Evolutionary conservation across 345 rosid species (phyloP), one percentile per base, ranked within the genome.

Genomic region (Citrus glauca): DNA sequence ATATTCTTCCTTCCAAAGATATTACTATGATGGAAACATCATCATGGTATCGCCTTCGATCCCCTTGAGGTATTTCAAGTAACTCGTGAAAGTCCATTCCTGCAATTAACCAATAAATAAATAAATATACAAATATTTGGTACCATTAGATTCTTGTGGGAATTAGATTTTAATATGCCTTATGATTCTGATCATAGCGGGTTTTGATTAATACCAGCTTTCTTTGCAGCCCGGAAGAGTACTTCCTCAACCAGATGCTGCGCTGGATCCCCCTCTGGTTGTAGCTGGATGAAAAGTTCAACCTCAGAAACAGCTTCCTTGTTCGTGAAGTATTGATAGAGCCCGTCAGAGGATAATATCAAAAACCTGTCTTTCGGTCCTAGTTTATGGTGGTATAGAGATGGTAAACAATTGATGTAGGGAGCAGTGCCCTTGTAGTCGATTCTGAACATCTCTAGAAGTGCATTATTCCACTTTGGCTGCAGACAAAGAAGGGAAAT

Each of bases 221-320:
- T 96, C 86, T 94, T 90, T 5, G 99, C 98, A 40, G 99, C 99
- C 5, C 98, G 97, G 79, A 91, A 92, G 48, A 96, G 84, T 48
- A 91, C 92, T 78, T 94, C 93, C 85, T 96, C 98, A 5, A 96
- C 85, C 66, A 96, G 91, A 79, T 96, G 99, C 77, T 94, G 98
- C 0, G 99, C 99, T 19, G 99, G 99, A 83, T 96, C 99, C 53
- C 99, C 99, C 83, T 94, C 98, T 2, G 99, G 99, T 80, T 96
- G 98, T 77, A 94, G 72, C 10, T 87, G 30, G 65, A 96, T 89
- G 90, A 94, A 96, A 74, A 89, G 93, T 72, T 96, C 95, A 6
- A 96, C 98, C 77, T 92, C 98, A 9, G 91, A 84, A 45, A 96
- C 93, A 5, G 97, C 99, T 81, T 96, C 98, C 78, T 96, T 97